A percentile compares a stretch with the other conserved stretches of the same genome.
Evolutionary conservation across 2,329 filamentous ascomycete species (phyloP).

Genomic region (Colletotrichum caudatum): DNA sequence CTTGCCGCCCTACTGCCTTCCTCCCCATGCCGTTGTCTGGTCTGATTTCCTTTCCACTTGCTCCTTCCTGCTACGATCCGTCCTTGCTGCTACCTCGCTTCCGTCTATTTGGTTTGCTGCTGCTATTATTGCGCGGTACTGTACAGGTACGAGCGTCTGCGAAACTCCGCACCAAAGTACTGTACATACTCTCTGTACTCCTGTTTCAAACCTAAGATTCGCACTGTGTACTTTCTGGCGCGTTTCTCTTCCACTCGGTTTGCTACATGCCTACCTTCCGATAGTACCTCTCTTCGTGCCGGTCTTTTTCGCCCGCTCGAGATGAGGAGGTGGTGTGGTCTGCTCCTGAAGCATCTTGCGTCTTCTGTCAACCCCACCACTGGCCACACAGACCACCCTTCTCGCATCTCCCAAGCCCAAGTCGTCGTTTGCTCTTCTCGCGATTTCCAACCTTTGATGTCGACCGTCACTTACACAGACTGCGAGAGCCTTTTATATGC

Average conservation of each 20-base stretch:
- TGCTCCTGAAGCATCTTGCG: conserved; percentile 16
- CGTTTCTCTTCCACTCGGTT: conserved; percentile 7
- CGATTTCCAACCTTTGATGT: background rate
- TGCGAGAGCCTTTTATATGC: background rate
- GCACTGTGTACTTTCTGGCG: conserved; percentile 53
- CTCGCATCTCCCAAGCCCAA: background rate
- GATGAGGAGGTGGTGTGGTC: conserved; percentile 1
- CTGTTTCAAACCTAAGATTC: conserved; percentile 32
- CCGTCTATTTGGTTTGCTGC: conserved; percentile 18
- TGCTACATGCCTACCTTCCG: conserved; percentile 4
- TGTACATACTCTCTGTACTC: conserved; percentile 53
- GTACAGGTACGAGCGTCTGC: conserved; percentile 53
- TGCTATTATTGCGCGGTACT: conserved; percentile 51
- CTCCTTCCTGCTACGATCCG: conserved; percentile 14
- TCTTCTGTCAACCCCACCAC: conserved; percentile 17
- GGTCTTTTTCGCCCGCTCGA: conserved; percentile 30
- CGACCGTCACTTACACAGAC: conserved; percentile 23
- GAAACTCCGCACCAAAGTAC: conserved; percentile 51
- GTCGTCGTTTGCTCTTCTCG: background rate
- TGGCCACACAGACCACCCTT: conserved; percentile 17
- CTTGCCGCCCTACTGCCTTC: background rate
- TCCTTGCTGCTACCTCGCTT: conserved; percentile 23
- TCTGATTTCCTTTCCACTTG: background rate
- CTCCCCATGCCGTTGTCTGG: background rate
- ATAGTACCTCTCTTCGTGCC: background rate